phyloP scores from a whole-genome alignment of 2,329 filamentous ascomycete species.

The Catunica adiposa region DNA sequence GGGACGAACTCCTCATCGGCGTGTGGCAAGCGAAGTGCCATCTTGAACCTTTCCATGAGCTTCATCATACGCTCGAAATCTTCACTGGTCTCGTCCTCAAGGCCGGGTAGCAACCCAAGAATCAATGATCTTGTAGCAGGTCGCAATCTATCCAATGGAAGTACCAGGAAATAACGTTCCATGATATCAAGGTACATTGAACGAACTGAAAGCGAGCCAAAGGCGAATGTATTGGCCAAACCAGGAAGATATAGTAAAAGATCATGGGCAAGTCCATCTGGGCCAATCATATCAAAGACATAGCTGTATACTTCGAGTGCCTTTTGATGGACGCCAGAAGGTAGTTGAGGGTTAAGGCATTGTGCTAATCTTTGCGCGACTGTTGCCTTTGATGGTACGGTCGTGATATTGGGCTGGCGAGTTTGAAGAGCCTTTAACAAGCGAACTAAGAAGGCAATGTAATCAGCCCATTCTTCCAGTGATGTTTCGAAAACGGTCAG shows the following conservation, averaged over 20 bases:
- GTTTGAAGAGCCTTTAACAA: constrained; percentile 86
- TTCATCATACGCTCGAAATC: constrained; percentile 81
- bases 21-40: constrained; percentile 37
- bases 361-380: constrained; percentile 87
- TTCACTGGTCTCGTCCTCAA: constrained; percentile 93
- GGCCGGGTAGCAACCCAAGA: constrained; percentile 70
- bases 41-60: constrained; percentile 63
- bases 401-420: constrained; percentile 52
- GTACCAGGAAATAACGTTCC: constrained; percentile 58
- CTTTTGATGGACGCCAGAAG: constrained; percentile 95
- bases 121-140: constrained; percentile 84
- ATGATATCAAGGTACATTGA: constrained; percentile 71
- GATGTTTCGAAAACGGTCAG: constrained; percentile 81
- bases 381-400: constrained; percentile 64
- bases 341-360: constrained; percentile 82
- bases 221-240: constrained; percentile 74
- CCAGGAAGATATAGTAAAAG: constrained; percentile 81
- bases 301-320: constrained; percentile 84
- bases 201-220: constrained; percentile 82
- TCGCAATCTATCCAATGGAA: constrained; percentile 56
- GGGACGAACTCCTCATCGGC: constrained; percentile 28
- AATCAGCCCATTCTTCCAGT: constrained; percentile 97
- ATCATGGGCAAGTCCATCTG: constrained; percentile 63
- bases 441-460: constrained; percentile 88
- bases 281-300: constrained; percentile 73